These are phyloP conservation scores for Cylindrodendrum hubeiense DNA, from an alignment of 2,329 filamentous ascomycete genomes.

Conservation along the genomic window DNA sequence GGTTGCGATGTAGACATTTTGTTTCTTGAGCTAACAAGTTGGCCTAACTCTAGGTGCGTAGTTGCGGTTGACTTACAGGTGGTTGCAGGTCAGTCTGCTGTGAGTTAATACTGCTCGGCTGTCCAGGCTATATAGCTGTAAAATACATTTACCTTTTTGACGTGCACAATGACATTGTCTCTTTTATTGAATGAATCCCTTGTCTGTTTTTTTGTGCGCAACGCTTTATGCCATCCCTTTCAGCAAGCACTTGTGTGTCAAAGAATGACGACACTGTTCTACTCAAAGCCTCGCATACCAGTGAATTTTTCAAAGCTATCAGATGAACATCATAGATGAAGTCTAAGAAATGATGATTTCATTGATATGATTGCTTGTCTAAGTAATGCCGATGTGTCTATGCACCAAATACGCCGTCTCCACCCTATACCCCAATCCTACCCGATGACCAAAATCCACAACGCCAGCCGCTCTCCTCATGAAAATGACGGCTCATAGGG, in stretches of 20 bases:
- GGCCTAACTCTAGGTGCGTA: background rate
- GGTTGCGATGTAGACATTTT: no score
- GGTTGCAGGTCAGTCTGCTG: slow-evolving; percentile 10
- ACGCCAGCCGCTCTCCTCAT: slow-evolving; percentile 8
- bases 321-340: background rate
- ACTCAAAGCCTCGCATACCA: background rate
- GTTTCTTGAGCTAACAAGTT: no score
- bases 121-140: no score
- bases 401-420: slow-evolving; percentile 6
- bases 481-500: slow-evolving; percentile 36
- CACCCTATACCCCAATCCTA: slow-evolving; percentile 4
- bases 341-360: background rate
- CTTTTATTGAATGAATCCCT: background rate
- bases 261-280: background rate
- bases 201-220: background rate
- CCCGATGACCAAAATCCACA: slow-evolving; percentile 10
- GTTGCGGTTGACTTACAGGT: background rate
- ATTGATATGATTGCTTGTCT: background rate
- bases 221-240: background rate
- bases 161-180: background rate
- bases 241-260: background rate
- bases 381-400: background rate
- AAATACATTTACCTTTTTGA: no score
- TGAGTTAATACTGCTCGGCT: background rate
- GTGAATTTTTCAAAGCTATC: background rate